phyloP scores from a whole-genome alignment of 306 rosid genomes.

The Rosa rugosa region DNA sequence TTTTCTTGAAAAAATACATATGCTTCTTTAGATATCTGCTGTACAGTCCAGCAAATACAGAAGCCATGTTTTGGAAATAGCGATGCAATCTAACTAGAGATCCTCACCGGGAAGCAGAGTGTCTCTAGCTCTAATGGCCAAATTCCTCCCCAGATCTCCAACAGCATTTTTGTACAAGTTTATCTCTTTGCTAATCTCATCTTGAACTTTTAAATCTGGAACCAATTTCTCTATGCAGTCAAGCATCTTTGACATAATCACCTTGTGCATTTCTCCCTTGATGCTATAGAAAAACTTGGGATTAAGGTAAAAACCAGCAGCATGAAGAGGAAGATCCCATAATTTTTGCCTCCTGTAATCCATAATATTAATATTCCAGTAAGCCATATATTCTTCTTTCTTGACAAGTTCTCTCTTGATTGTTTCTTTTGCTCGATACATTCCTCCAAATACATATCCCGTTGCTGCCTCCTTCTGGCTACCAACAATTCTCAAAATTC shows the following conservation, averaged over 20 bases:
- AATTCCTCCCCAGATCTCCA: slow-evolving; percentile 80
- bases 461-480: slow-evolving; percentile 70
- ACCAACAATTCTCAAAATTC: slow-evolving; percentile 44
- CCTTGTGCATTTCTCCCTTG: too few species aligned
- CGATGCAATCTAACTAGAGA: slow-evolving; percentile 23
- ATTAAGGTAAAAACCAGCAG: too few species aligned
- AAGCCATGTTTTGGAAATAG: slow-evolving; percentile 17
- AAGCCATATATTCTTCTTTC: slow-evolving; percentile 64
- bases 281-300: too few species aligned
- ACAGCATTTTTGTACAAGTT: slow-evolving; percentile 56
- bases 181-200: slow-evolving; percentile 69
- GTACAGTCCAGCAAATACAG: too few species aligned
- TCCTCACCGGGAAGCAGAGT: slow-evolving; percentile 74
- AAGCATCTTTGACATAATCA: too few species aligned
- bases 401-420: slow-evolving; percentile 61
- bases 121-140: slow-evolving; percentile 79
- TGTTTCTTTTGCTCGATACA: slow-evolving; percentile 65
- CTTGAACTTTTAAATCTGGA: too few species aligned
- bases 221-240: too few species aligned
- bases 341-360: too few species aligned
- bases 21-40: too few species aligned
- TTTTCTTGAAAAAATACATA: neutral
- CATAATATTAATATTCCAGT: too few species aligned
- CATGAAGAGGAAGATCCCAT: too few species aligned
- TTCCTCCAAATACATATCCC: slow-evolving; percentile 70